phyloP scores from a whole-genome alignment of 805 yeast genomes.

The Wickerhamia fluorescens region DNA sequence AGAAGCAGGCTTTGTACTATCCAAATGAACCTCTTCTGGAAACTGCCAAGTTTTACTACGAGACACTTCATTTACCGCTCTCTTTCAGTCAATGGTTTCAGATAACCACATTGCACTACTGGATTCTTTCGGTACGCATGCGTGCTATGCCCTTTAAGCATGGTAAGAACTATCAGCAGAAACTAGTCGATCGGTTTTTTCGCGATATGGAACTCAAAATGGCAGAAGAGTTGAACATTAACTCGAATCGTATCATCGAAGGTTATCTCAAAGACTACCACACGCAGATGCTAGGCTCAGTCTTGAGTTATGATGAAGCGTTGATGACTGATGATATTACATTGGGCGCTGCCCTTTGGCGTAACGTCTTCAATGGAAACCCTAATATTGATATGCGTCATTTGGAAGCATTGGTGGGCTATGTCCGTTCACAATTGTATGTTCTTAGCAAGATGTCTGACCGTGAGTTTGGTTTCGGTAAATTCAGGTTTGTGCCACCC shows the following conservation, averaged over 20 bases:
- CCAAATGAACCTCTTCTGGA: constrained; percentile 67
- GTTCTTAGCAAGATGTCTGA: constrained; percentile 82
- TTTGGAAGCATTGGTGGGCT: constrained; percentile 83
- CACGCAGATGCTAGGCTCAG: constrained; percentile 81
- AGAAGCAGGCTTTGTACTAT: constrained; percentile 71
- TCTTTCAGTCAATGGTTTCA: constrained; percentile 97
- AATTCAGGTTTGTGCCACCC: constrained; percentile 78
- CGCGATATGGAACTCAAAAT: constrained; percentile 83
- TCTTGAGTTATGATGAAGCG: constrained; percentile 90
- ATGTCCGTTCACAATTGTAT: constrained; percentile 83
- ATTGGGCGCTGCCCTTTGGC: constrained; percentile 75
- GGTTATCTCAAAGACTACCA: constrained; percentile 85
- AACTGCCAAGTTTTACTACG: constrained; percentile 79
- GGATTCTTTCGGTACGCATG: constrained; percentile 94
- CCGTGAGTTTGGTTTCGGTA: constrained; percentile 89
- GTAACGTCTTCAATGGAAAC: constrained; percentile 86
- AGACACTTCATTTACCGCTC: constrained; percentile 71
- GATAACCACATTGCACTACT: constrained; percentile 80
- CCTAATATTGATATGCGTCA: constrained; percentile 74
- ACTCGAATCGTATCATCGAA: constrained; percentile 74
- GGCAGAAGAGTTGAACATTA: constrained; percentile 78
- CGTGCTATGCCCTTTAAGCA: constrained; percentile 90
- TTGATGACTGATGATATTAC: constrained; percentile 72
- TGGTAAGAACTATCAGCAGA: constrained; percentile 87
- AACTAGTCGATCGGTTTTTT: constrained; percentile 81